phyloP scores from a whole-genome alignment of 305 asterid genomes.

The Solanum hybrid region DNA sequence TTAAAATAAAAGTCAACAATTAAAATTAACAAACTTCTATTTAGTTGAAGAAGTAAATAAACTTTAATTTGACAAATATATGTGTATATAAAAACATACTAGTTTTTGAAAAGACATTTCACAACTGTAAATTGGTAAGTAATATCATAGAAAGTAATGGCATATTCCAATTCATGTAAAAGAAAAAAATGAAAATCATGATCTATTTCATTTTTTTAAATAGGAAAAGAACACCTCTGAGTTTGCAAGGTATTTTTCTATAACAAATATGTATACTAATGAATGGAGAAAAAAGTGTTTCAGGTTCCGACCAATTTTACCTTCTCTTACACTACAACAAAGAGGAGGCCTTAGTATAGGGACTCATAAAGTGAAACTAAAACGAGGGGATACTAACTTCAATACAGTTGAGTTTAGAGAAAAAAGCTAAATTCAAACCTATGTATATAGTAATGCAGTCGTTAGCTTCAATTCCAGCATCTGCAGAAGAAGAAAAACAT shows the following conservation, averaged over 20 bases:
- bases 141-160: not conserved
- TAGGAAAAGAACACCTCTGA: not conserved
- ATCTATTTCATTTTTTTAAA: not conserved
- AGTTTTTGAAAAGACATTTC: not conserved
- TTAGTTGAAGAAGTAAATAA: not conserved
- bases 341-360: not conserved
- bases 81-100: not conserved
- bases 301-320: not conserved
- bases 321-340: not conserved
- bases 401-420: not conserved
- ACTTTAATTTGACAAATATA: not conserved
- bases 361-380: not conserved
- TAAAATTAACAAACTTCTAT: not conserved
- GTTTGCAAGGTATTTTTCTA: not conserved
- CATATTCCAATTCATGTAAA: not conserved
- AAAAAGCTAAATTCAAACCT: conserved; percentile 25
- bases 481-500: conserved; percentile 26
- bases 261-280: not conserved
- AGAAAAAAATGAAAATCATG: not conserved
- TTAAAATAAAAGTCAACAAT: not conserved
- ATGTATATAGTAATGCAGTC: conserved; percentile 69
- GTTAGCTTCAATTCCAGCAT: conserved; percentile 66
- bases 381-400: not conserved
- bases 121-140: not conserved
- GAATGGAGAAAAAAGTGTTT: not conserved